Evolutionary conservation across 208 protist genomes (phyloP).

Genomic region (Crithidia thermophila): DNA sequence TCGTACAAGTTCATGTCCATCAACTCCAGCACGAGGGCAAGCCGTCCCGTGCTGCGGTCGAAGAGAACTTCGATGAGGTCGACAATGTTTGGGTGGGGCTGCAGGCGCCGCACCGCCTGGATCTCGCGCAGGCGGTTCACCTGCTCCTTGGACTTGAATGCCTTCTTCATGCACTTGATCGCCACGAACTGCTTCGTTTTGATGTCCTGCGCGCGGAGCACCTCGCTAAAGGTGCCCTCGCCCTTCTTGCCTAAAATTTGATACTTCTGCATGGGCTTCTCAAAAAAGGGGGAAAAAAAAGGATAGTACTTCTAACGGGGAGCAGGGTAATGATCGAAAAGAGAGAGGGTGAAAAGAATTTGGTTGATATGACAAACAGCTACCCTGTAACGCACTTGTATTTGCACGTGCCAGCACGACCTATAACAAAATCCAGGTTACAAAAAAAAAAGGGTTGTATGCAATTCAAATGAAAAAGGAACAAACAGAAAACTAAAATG

Average conservation of each 20-base stretch:
- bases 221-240: constrained; percentile 98
- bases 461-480: too few relatives aligned
- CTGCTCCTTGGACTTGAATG: constrained; percentile 93
- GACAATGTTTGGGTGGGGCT: constrained; percentile 96
- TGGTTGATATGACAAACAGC: too few relatives aligned
- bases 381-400: too few relatives aligned
- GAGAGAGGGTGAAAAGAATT: too few relatives aligned
- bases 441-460: too few relatives aligned
- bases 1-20: constrained; percentile 99
- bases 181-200: constrained; percentile 92
- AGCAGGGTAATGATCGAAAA: too few relatives aligned
- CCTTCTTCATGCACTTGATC: constrained; percentile 98
- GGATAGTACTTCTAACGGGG: too few relatives aligned
- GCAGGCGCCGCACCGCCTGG: constrained; percentile 91
- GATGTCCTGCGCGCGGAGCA: constrained; percentile 95
- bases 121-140: constrained; percentile 98
- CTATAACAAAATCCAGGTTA: too few relatives aligned
- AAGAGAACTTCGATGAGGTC: constrained; percentile 96
- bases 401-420: too few relatives aligned
- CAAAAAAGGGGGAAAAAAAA: background rate
- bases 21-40: constrained; percentile 97
- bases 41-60: constrained; percentile 85
- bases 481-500: too few relatives aligned
- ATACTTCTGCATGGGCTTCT: constrained; percentile 88
- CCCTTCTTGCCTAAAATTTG: constrained; percentile 96